These are phyloP conservation scores for Sabuloglossum arenarium DNA, from an alignment of 495 filamentous ascomycete species.

Conservation along the genomic window DNA sequence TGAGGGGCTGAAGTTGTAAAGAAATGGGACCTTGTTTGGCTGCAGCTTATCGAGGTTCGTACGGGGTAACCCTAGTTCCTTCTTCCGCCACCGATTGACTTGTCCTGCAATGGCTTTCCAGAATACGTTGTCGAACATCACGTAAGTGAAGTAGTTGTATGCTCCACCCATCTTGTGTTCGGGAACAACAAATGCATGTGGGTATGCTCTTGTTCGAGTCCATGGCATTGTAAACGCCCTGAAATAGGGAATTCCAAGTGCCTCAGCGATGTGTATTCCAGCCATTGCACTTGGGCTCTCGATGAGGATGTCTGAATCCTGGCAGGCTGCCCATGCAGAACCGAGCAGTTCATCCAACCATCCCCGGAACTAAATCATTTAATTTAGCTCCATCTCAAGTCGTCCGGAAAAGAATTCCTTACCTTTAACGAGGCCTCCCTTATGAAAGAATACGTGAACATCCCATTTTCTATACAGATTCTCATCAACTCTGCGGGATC, in stretches of 20 bases:
- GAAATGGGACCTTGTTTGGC: conserved; percentile 85
- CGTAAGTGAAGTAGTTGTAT: conserved; percentile 90
- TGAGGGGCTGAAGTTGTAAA: conserved; percentile 89
- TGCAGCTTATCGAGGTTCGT: conserved; percentile 84
- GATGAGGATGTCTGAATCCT: conserved; percentile 76
- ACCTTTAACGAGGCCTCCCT: conserved; percentile 58
- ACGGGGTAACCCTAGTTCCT: conserved; percentile 49
- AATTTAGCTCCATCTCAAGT: neutral
- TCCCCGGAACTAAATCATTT: conserved; percentile 38
- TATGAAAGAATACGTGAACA: conserved; percentile 87
- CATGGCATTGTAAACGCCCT: conserved; percentile 98
- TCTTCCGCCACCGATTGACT: conserved; percentile 83
- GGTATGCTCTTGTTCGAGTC: conserved; percentile 88
- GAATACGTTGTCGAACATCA: conserved; percentile 93
- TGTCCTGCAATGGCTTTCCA: conserved; percentile 87
- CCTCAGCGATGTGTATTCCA: conserved; percentile 96
- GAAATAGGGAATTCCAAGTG: conserved; percentile 85
- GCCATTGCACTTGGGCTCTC: conserved; percentile 96
- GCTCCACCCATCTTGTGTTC: conserved; percentile 83
- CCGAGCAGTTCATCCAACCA: conserved; percentile 81
- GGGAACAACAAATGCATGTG: conserved; percentile 91
- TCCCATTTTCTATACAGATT: conserved; percentile 90
- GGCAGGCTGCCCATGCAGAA: conserved; percentile 70
- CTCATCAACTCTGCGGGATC: conserved; percentile 90
- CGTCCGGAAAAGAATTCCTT: neutral